Evolutionary conservation across 2,329 filamentous ascomycete genomes (phyloP).

Genomic region (Hypoxylon sp.): DNA sequence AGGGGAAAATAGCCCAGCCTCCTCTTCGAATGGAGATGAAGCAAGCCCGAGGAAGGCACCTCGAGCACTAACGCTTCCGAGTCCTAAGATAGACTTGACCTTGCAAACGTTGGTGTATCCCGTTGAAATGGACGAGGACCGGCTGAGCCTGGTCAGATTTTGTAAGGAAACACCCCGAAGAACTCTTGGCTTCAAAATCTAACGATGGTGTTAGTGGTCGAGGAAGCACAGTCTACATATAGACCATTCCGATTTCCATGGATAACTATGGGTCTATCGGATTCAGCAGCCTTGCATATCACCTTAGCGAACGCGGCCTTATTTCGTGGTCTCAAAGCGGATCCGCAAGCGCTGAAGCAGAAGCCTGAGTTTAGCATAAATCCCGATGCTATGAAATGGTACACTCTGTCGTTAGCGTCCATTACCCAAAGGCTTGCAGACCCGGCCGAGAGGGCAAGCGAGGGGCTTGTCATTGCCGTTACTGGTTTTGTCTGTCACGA

Average conservation of each 20-base stretch:
- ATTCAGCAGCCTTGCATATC: slow-evolving; percentile 47
- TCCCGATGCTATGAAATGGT: slow-evolving; percentile 47
- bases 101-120: slow-evolving; percentile 43
- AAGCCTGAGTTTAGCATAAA: slow-evolving; percentile 39
- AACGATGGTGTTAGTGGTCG: slow-evolving; percentile 39
- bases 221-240: slow-evolving; percentile 40
- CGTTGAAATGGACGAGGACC: slow-evolving; percentile 46
- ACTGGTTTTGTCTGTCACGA: slow-evolving; percentile 49
- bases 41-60: background rate
- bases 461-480: slow-evolving; percentile 47
- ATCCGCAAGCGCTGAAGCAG: background rate
- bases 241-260: slow-evolving; percentile 47
- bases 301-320: slow-evolving; percentile 48
- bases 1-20: slow-evolving; percentile 13
- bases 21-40: background rate
- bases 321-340: slow-evolving; percentile 32
- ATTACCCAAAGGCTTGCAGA: slow-evolving; percentile 43
- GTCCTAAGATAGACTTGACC: slow-evolving; percentile 33
- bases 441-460: slow-evolving; percentile 33
- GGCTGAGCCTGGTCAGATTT: slow-evolving; percentile 40
- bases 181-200: slow-evolving; percentile 7
- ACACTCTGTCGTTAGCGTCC: slow-evolving; percentile 45
- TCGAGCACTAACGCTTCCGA: slow-evolving; percentile 19
- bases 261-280: slow-evolving; percentile 46
- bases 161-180: slow-evolving; percentile 34